Base-by-base conservation (phyloP, 192 early-diverging fungal species). In the Backusella tarrabulga region DNA sequence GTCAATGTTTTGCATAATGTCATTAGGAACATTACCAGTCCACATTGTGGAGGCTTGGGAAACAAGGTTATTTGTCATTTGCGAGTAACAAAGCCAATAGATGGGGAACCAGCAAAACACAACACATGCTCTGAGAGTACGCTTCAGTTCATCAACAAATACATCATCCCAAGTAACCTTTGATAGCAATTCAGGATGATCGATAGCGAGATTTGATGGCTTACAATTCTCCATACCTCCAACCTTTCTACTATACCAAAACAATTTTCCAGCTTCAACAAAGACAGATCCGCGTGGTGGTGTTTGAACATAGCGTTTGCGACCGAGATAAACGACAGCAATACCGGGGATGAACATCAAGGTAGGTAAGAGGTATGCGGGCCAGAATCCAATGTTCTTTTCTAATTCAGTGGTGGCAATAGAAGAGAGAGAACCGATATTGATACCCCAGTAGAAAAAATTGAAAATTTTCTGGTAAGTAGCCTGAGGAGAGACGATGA, bases 391-490 rank as follows among this genome's bases (percentile, higher is more conserved):
- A 72, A 83, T 68, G 79, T 88, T 80, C 78, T 90, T 91, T 73
- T 90, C 90, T 0, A 89, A 76, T 67, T 72, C 85, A 78, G 87
- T 89, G 52, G 78, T 89, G 46, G 83, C 86, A 72, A 85, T 89
- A 70, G 86, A 87, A 77, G 80, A 89, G 68, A 94, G 83, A 34
- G 87, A 84, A 26, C 93, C 93, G 32, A 92, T 38, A 77, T 92
- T 93, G 74, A 94, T 92, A 40, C 89, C 84, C 86, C 88, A 88
- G 82, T 96, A 96, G 81, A 96, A 96, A 89, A 88, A 93, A 77
- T 90, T 92, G 83, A 95, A 96, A 60, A 96, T 91, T 19, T 76
- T 76, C 68, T 80, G 79, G 29, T 76, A 76, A 34, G 73, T 79
- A 32, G 91, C 83, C 76, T 85, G 83, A 54, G 91, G 91, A 79